These are phyloP conservation scores for Mikania micrantha DNA, from an alignment of 129 eudicot genomes.

Conservation along the genomic window DNA sequence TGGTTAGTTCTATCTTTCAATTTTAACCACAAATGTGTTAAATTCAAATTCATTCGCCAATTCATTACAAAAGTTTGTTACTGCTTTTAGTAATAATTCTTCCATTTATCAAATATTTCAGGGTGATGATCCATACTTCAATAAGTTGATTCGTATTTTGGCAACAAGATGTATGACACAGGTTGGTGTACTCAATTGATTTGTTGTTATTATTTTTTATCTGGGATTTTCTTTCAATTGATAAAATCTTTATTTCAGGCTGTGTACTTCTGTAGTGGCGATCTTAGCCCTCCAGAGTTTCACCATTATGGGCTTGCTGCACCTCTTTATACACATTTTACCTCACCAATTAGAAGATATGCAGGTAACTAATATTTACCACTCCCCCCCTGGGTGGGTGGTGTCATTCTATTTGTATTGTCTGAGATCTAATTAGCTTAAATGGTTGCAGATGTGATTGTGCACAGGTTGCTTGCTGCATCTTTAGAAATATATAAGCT, in stretches of 20 bases:
- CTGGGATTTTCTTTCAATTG: not conserved
- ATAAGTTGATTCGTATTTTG: constrained; percentile 86
- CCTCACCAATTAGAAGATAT: constrained; percentile 97
- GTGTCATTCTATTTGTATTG: not conserved
- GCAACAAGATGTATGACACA: constrained; percentile 99
- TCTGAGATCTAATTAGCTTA: not conserved
- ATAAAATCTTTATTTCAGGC: constrained; percentile 49
- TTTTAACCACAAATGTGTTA: not conserved
- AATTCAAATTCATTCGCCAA: not conserved
- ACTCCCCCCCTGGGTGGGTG: not conserved
- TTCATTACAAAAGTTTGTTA: not conserved
- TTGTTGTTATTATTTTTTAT: not conserved
- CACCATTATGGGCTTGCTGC: constrained; percentile 94
- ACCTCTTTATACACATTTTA: constrained; percentile 85
- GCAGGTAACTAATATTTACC: constrained; percentile 51
- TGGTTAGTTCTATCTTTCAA: constrained; percentile 38
- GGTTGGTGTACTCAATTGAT: constrained; percentile 32
- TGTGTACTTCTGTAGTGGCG: constrained; percentile 98
- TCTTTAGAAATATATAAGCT: constrained; percentile 82
- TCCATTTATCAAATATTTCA: constrained; percentile 17
- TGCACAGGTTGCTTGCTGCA: constrained; percentile 98
- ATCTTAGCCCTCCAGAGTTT: constrained; percentile 88
- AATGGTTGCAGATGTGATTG: constrained; percentile 83
- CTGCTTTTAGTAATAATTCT: not conserved
- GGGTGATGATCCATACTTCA: constrained; percentile 94